These are phyloP conservation scores for Opeltia flavorubescens DNA, from an alignment of 495 filamentous ascomycete species.

Conservation along the genomic window DNA sequence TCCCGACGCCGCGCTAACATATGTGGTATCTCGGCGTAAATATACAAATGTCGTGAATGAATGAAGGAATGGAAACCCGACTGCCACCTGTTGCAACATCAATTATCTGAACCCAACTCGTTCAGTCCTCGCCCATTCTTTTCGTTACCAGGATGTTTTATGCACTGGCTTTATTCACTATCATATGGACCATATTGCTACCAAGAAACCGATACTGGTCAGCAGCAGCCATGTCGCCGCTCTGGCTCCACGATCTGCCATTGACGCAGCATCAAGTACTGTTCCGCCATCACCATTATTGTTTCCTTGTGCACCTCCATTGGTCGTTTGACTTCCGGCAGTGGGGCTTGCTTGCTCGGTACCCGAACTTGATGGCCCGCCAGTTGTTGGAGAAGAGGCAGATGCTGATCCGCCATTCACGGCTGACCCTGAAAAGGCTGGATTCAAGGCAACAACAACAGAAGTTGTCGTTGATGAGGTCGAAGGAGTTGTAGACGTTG, in stretches of 20 bases:
- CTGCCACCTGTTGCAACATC: background rate
- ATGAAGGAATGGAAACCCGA: background rate
- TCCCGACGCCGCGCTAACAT: background rate
- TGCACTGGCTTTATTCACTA: too few species aligned
- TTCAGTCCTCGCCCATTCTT: background rate
- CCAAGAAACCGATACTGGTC: too few species aligned
- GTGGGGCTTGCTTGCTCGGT: background rate
- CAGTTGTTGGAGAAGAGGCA: background rate
- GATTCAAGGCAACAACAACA: background rate
- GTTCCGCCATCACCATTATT: background rate
- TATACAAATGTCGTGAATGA: background rate
- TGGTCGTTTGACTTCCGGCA: background rate
- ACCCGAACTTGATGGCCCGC: background rate
- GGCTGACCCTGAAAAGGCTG: background rate
- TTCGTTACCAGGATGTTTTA: too few species aligned
- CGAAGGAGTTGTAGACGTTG: background rate
- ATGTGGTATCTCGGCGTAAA: background rate
- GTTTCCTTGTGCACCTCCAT: background rate
- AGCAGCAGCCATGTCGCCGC: background rate
- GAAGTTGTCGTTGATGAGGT: conserved; percentile 3
- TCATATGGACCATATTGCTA: background rate
- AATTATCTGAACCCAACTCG: background rate
- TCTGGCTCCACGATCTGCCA: background rate
- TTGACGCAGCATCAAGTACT: background rate
- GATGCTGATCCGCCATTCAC: background rate